These are phyloP conservation scores for Diplodia intermedia DNA, from an alignment of 2,329 filamentous ascomycete species.

Conservation along the genomic window DNA sequence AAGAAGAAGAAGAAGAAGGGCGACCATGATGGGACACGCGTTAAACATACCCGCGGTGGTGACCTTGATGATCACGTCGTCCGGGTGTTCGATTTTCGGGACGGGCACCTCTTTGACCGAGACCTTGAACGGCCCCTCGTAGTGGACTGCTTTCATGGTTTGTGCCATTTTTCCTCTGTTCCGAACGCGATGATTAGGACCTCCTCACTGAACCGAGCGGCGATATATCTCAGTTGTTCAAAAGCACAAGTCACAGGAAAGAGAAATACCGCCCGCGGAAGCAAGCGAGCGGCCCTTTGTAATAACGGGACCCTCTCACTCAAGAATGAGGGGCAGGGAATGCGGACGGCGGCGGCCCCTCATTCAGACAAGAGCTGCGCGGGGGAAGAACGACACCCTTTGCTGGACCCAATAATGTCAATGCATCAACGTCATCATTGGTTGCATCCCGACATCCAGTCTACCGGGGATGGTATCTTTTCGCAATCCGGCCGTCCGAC, in stretches of 20 bases:
- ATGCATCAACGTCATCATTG: neutral
- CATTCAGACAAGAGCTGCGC: neutral
- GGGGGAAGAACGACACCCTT: neutral
- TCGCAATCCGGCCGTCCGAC: neutral
- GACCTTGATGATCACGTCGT: conserved; percentile 70
- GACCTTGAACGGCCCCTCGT: conserved; percentile 67
- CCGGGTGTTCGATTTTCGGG: conserved; percentile 67
- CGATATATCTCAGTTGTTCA: neutral
- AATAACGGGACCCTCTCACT: neutral
- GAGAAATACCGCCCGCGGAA: neutral
- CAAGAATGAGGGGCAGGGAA: neutral
- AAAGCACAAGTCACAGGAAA: neutral
- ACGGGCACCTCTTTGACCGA: conserved; percentile 66
- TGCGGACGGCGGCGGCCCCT: neutral
- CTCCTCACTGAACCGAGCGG: neutral
- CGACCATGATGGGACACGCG: conserved; percentile 2
- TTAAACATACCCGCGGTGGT: conserved; percentile 61
- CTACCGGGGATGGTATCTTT: neutral
- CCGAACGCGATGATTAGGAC: neutral
- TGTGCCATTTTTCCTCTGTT: conserved; percentile 33
- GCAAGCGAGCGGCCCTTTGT: neutral
- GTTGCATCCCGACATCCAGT: neutral
- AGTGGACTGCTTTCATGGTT: conserved; percentile 69
- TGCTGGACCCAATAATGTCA: neutral
- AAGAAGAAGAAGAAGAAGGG: neutral